Evolutionary conservation across 1,139 yeast species (phyloP).

Genomic region (Kazachstania sp.): DNA sequence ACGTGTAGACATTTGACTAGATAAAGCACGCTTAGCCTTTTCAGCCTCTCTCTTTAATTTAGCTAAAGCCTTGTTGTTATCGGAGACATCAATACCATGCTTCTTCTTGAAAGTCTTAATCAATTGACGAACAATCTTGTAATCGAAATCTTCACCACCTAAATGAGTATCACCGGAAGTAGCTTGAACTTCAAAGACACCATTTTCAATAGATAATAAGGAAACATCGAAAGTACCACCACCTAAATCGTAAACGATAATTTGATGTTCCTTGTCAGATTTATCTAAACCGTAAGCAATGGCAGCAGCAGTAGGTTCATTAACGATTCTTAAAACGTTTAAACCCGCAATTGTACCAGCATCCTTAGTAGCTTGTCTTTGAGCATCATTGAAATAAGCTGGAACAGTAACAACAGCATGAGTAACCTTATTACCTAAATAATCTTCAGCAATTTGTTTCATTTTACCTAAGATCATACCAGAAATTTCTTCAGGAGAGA

Average conservation of each 20-base stretch:
- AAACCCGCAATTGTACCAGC: conserved; percentile 93
- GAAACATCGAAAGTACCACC: conserved; percentile 97
- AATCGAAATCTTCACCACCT: conserved; percentile 97
- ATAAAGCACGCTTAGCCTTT: conserved; percentile 91
- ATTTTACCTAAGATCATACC: conserved; percentile 87
- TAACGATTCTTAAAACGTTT: conserved; percentile 83
- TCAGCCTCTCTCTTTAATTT: conserved; percentile 93
- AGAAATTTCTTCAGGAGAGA: conserved; percentile 85
- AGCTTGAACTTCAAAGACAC: conserved; percentile 90
- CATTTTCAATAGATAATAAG: conserved; percentile 78
- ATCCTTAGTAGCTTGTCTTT: conserved; percentile 86
- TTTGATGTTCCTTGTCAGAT: conserved; percentile 79
- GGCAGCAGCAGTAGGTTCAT: conserved; percentile 96
- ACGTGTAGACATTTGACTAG: conserved; percentile 69
- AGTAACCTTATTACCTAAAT: conserved; percentile 78
- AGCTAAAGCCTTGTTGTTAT: conserved; percentile 72
- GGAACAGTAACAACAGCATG: conserved; percentile 96
- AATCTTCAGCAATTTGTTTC: conserved; percentile 91
- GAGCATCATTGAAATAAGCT: conserved; percentile 94
- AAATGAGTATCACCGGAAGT: conserved; percentile 94
- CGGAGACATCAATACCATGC: conserved; percentile 65
- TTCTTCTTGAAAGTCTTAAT: conserved; percentile 82
- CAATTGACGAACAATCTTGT: conserved; percentile 79
- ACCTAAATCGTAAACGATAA: conserved; percentile 90
- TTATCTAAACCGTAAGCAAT: conserved; percentile 92